A percentile compares a stretch with the other conserved stretches of the same genome.
Evolutionary conservation across 306 rosid genomes (phyloP).

Genomic region (Dryas alaskensis): DNA sequence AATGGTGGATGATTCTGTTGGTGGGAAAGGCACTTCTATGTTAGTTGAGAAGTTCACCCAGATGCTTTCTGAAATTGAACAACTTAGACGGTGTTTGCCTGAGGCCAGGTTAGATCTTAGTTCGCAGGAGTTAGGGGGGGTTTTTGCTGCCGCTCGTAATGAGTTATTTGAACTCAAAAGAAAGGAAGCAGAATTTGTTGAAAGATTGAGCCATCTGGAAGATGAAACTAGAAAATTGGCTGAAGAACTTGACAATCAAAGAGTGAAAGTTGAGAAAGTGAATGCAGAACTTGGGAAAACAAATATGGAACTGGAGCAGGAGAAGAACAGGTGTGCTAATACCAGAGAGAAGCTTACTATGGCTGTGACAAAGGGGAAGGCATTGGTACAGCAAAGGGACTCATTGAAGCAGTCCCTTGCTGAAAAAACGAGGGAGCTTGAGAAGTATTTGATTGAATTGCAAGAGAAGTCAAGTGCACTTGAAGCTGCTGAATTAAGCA

Average conservation of each 20-base stretch:
- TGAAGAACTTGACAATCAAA: conserved; percentile 62
- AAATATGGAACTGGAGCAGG: conserved; percentile 75
- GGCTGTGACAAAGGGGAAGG: conserved; percentile 98
- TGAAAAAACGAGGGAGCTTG: conserved; percentile 64
- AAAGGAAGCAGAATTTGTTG: conserved; percentile 53
- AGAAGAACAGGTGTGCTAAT: conserved; percentile 59
- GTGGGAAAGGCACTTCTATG: conserved; percentile 49
- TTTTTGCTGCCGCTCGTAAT: conserved; percentile 49
- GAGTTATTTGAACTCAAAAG: conserved; percentile 63
- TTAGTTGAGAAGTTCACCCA: conserved; percentile 54
- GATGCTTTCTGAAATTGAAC: conserved; percentile 61
- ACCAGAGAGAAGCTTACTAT: conserved; percentile 87
- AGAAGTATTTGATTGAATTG: conserved; percentile 56
- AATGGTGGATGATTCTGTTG: conserved; percentile 42
- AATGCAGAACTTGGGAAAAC: conserved; percentile 55
- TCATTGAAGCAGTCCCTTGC: conserved; percentile 64
- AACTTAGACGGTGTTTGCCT: conserved; percentile 50
- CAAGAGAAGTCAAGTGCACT: conserved; percentile 72
- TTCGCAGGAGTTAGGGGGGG: conserved; percentile 41
- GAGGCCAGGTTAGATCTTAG: conserved; percentile 42
- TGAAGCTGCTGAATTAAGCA: conserved; percentile 66
- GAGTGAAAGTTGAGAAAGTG: conserved; percentile 40
- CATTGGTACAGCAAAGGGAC: conserved; percentile 90
- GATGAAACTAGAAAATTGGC: conserved; percentile 57
- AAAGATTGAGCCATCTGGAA: conserved; percentile 54